These are phyloP conservation scores for Casuarina cunninghamiana DNA, from an alignment of 306 rosid species.

Conservation along the genomic window DNA sequence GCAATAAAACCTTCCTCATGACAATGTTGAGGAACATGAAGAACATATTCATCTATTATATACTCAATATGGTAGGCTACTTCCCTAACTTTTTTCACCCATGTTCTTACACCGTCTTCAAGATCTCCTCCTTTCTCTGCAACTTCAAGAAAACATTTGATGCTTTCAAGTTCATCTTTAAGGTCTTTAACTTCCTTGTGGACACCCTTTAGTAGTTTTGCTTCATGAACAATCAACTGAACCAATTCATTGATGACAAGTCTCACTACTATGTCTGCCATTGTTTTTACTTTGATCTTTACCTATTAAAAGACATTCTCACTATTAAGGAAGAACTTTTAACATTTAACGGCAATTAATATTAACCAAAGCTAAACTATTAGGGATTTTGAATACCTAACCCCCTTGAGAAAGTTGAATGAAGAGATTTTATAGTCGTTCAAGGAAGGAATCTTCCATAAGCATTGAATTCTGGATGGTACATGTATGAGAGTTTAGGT, in stretches of 20 bases:
- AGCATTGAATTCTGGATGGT: too few relatives aligned
- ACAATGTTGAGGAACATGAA: background rate
- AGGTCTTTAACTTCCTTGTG: background rate
- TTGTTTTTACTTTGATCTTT: background rate
- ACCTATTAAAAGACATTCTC: background rate
- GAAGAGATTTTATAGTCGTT: too few relatives aligned
- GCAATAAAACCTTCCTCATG: background rate
- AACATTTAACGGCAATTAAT: too few relatives aligned
- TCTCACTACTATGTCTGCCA: constrained; percentile 8
- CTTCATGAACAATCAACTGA: constrained; percentile 14
- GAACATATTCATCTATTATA: background rate
- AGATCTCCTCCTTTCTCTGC: background rate
- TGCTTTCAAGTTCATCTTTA: constrained; percentile 1
- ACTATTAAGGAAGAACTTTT: too few relatives aligned
- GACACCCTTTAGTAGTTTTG: background rate
- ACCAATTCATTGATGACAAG: background rate
- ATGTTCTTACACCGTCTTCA: background rate
- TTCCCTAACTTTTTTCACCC: constrained; percentile 13
- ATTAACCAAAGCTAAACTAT: too few relatives aligned
- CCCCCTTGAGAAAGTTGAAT: too few relatives aligned
- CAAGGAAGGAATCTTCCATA: too few relatives aligned
- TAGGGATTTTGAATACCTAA: too few relatives aligned
- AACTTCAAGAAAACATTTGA: constrained; percentile 8
- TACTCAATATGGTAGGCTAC: constrained; percentile 12
- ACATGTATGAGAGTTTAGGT: too few relatives aligned